phyloP scores from a whole-genome alignment of 2,329 filamentous ascomycete genomes.

The Pseudonectria buxi region DNA sequence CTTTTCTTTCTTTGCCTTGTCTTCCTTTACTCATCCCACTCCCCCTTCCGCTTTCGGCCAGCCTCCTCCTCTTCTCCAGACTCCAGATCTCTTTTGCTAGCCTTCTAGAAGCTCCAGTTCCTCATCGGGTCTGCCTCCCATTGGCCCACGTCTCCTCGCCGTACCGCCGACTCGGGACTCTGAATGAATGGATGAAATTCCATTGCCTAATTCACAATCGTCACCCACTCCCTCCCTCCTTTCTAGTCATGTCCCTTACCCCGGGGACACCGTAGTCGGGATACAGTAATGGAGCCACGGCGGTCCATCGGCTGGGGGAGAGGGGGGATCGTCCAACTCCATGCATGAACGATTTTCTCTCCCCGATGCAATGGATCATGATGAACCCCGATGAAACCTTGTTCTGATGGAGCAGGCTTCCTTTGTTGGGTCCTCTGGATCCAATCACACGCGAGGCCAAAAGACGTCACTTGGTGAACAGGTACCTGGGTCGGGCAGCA shows the following conservation, averaged over 20 bases:
- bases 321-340: no score
- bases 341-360: no score
- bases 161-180: conserved; percentile 20
- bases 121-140: conserved; percentile 3
- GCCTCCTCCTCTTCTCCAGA: background rate
- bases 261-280: conserved; percentile 2
- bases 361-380: no score
- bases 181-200: conserved; percentile 17
- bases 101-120: conserved; percentile 11
- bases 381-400: no score
- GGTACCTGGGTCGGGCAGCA: no score
- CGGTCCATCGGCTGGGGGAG: no score
- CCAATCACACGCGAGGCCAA: no score
- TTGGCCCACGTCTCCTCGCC: conserved; percentile 1
- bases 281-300: no score
- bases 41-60: conserved; percentile 4
- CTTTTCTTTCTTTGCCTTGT: conserved; percentile 14
- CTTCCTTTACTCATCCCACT: conserved; percentile 8
- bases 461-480: no score
- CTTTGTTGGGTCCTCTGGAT: no score
- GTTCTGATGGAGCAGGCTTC: no score
- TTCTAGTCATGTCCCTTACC: conserved; percentile 4
- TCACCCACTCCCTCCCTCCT: conserved; percentile 18
- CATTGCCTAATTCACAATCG: conserved; percentile 20
- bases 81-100: no score